Evolutionary conservation across 202 grass and related monocot genomes (phyloP), one percentile per base, ranked within the genome.

Genomic region (Eragrostis tef): DNA sequence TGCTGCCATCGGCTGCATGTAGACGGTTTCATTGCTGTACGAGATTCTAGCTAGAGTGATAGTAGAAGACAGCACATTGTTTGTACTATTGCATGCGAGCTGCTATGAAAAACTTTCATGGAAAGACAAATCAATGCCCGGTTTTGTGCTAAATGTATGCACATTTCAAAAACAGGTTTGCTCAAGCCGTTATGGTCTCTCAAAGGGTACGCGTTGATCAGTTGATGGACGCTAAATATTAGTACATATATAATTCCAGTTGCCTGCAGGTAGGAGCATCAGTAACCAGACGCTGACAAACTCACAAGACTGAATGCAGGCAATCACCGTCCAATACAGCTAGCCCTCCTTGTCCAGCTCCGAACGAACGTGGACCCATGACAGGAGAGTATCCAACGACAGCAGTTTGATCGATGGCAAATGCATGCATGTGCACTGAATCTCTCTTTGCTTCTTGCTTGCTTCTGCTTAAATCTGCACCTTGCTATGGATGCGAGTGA

Each of bases 251-350:
- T 34, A 34, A 34, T 34, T 34, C 31, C 31, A 34, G 31, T 34
- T 34, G 31, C 31, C 4, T 34, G 31, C 4, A 34, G 31, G 2
- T 34, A 34, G 31, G 31, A 34, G 9, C 9, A 42, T 6, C 21
- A 21, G 53, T 7, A 21, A 7, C 53, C 42, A 43, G 1, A 22
- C 46, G 15, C 62, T 57, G 61, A 26, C 34, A 43, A 14, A 27
- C 14, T 57, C 8, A 57, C 20, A 57, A 8, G 46, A 2, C 34
- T 39, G 34, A 0, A 39, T 0, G 21, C 60, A 15, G 34, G 29
- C 24, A 7, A 52, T 36, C 82, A 84, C 82, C 65, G 74, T 59
- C 65, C 65, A 84, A n/a, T 15, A 34, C 27, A 70, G 65, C 43
- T 61, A 66, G 20, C 16, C 17, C 9, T 58, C 42, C 6, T n/a